Percentiles rank a stretch among this genome's conserved stretches.
These are phyloP conservation scores for Papilionanthe hybrid DNA, from an alignment of 116 monocot genomes.

Conservation along the genomic window DNA sequence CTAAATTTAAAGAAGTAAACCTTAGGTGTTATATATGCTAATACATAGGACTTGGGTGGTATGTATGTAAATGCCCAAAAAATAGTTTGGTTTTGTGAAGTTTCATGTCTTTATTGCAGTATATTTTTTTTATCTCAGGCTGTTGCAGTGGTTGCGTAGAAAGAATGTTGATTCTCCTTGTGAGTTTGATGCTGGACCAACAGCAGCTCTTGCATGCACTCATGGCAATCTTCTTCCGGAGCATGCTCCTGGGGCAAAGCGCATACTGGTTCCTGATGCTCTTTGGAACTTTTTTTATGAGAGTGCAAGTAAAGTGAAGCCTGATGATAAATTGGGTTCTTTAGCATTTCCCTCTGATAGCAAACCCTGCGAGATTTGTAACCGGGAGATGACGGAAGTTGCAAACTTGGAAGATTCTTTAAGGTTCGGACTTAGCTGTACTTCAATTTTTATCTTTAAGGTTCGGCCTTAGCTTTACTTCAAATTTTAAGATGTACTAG, in stretches of 20 bases:
- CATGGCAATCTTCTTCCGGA: slow-evolving; percentile 87
- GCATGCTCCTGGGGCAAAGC: slow-evolving; percentile 82
- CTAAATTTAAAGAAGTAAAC: too few species aligned
- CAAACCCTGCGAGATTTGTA: slow-evolving; percentile 63
- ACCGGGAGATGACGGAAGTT: slow-evolving; percentile 54
- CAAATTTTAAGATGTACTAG: slow-evolving; percentile 4
- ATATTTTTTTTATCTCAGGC: slow-evolving; percentile 36
- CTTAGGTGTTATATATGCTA: too few species aligned
- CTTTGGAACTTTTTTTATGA: slow-evolving; percentile 91
- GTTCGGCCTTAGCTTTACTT: slow-evolving; percentile 25
- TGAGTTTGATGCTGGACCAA: slow-evolving; percentile 84
- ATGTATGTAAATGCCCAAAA: not conserved
- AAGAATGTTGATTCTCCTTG: slow-evolving; percentile 67
- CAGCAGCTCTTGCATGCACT: slow-evolving; percentile 71
- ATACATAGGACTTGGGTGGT: too few species aligned
- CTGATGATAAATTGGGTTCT: slow-evolving; percentile 44
- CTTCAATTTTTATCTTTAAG: slow-evolving; percentile 36
- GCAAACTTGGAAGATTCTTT: slow-evolving; percentile 68
- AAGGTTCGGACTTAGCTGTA: slow-evolving; percentile 37
- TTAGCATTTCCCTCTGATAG: slow-evolving; percentile 55
- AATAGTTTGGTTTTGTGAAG: not conserved
- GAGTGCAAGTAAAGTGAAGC: slow-evolving; percentile 37
- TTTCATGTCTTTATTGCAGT: not conserved
- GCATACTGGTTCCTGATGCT: slow-evolving; percentile 58
- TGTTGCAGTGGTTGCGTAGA: slow-evolving; percentile 81